A percentile compares a stretch with the other conserved stretches of the same genome.
phyloP scores from a whole-genome alignment of 176 grass and related monocot genomes.

The Cymbopogon citratus region DNA sequence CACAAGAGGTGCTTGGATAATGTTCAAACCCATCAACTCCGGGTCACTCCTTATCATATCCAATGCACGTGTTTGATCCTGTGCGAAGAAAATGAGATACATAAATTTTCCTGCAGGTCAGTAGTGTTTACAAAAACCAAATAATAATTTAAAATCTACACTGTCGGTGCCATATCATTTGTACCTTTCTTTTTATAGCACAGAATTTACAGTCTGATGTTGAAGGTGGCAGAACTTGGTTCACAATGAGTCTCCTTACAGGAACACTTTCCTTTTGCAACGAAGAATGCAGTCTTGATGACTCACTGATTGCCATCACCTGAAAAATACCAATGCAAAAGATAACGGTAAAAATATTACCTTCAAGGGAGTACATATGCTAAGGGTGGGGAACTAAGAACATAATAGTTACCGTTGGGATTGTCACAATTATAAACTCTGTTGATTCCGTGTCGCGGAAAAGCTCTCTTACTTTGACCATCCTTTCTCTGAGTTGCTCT shows the following conservation, averaged over 20 bases:
- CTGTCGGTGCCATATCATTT: background rate
- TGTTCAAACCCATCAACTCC: slow-evolving; percentile 60
- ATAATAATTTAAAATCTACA: slow-evolving; percentile 1
- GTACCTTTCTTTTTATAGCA: slow-evolving; percentile 98
- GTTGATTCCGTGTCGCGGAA: slow-evolving; percentile 80
- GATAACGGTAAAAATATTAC: background rate
- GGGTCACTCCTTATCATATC: slow-evolving; percentile 79
- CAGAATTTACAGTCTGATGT: slow-evolving; percentile 93
- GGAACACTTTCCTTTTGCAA: slow-evolving; percentile 91
- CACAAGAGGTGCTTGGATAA: slow-evolving; percentile 87
- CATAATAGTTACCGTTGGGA: slow-evolving; percentile 65
- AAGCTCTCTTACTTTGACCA: slow-evolving; percentile 85
- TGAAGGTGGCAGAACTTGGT: slow-evolving; percentile 90
- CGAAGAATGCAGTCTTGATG: slow-evolving; percentile 69
- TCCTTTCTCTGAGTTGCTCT: slow-evolving; percentile 85
- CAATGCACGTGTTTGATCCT: slow-evolving; percentile 92
- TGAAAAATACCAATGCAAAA: slow-evolving; percentile 28
- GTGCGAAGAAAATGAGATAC: slow-evolving; percentile 3
- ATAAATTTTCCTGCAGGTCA: background rate
- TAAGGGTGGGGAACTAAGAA: background rate
- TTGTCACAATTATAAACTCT: slow-evolving; percentile 96
- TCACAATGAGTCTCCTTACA: slow-evolving; percentile 80
- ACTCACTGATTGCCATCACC: slow-evolving; percentile 94
- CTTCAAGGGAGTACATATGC: background rate
- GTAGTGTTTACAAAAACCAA: background rate